A percentile compares a stretch with the other conserved stretches of the same genome.
Conservation (phyloP, 345 rosid genomes). For the Mallotus nudiflorus region DNA sequence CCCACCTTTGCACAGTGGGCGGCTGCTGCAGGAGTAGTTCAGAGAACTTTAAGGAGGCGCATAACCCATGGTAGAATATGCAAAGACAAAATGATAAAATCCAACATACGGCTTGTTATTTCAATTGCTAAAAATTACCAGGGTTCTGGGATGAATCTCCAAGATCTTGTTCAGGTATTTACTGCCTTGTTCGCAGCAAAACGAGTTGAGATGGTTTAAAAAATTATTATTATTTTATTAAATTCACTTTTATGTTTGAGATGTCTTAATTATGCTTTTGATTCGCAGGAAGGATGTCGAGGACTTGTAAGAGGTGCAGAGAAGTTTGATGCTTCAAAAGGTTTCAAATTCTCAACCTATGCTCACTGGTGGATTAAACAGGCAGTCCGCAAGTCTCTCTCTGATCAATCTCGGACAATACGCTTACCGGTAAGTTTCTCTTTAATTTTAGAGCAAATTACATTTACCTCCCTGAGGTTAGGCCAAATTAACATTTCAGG, state of each 20-base stretch:
- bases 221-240: background rate
- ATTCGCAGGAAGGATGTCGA: constrained; percentile 83
- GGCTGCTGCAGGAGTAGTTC: constrained; percentile 83
- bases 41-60: constrained; percentile 66
- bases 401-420: constrained; percentile 84
- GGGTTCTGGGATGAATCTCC: constrained; percentile 87
- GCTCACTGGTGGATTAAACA: constrained; percentile 99
- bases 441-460: no score
- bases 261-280: constrained; percentile 20
- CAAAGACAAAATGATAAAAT: constrained; percentile 92
- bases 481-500: no score
- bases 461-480: no score
- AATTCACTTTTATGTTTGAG: background rate
- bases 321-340: constrained; percentile 93
- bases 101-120: constrained; percentile 93
- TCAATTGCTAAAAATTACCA: constrained; percentile 93
- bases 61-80: constrained; percentile 63
- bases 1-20: constrained; percentile 92
- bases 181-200: background rate
- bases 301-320: constrained; percentile 90
- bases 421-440: constrained; percentile 71
- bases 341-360: constrained; percentile 95
- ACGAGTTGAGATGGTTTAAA: background rate
- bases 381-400: constrained; percentile 81
- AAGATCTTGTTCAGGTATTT: constrained; percentile 93